These are phyloP conservation scores for Xylogone sp. DNA, from an alignment of 2,329 filamentous ascomycete species.

Conservation along the genomic window DNA sequence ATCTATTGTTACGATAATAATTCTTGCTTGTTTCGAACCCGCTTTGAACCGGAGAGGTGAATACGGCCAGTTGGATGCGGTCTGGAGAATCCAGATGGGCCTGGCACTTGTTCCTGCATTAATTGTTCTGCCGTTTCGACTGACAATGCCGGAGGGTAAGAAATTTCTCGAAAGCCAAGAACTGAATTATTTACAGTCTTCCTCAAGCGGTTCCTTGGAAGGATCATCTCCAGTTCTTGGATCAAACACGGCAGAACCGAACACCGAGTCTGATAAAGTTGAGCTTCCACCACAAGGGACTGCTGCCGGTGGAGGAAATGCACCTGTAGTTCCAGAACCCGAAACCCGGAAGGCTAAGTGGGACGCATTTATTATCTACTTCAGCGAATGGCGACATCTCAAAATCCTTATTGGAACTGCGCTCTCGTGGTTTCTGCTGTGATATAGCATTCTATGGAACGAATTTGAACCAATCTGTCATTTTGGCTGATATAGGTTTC, in stretches of 20 bases:
- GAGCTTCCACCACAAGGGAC: too few relatives aligned
- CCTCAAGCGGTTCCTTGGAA: neutral
- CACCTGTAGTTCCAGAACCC: constrained; percentile 14
- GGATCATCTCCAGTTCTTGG: neutral
- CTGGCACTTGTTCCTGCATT: constrained; percentile 75
- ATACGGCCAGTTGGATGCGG: constrained; percentile 60
- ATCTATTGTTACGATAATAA: constrained; percentile 70
- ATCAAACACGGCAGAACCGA: too few relatives aligned
- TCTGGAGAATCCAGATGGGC: constrained; percentile 80
- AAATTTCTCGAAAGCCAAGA: constrained; percentile 5
- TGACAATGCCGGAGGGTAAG: constrained; percentile 72
- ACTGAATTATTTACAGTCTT: neutral
- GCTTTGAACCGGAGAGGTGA: constrained; percentile 56
- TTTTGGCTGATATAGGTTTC: constrained; percentile 70
- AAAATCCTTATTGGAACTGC: constrained; percentile 53
- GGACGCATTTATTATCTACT: constrained; percentile 67
- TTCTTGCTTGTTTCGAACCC: constrained; percentile 59
- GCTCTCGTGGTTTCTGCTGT: constrained; percentile 33
- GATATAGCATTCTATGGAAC: constrained; percentile 49
- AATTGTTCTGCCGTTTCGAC: constrained; percentile 73
- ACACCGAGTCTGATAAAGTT: too few relatives aligned
- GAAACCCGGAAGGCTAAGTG: constrained; percentile 66
- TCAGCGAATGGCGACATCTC: constrained; percentile 64
- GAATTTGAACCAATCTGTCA: constrained; percentile 68
- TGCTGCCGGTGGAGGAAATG: too few relatives aligned